phyloP scores from a whole-genome alignment of 2,329 filamentous ascomycete genomes.

The Pleoardoris graminearum region DNA sequence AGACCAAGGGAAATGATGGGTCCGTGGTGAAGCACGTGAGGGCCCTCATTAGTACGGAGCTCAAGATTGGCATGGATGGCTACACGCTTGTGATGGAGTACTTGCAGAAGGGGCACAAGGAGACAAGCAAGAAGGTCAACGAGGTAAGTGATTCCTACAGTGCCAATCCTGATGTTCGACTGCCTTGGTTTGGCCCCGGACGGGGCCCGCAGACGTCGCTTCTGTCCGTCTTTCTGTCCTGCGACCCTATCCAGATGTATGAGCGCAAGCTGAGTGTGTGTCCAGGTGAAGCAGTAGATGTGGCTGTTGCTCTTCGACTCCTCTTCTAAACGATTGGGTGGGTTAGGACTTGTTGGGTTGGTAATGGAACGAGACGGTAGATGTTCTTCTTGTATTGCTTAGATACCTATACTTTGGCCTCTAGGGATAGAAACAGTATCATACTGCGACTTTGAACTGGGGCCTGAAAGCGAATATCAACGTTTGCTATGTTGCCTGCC shows the following conservation, averaged over 20 bases:
- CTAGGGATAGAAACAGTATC: conserved; percentile 5
- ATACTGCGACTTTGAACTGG: too few species aligned
- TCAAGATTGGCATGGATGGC: conserved; percentile 43
- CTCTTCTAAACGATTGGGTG: background rate
- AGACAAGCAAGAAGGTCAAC: conserved; percentile 38
- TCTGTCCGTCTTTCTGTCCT: background rate
- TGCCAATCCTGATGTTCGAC: background rate
- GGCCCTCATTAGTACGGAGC: conserved; percentile 45
- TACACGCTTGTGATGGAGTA: conserved; percentile 36
- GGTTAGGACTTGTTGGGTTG: background rate
- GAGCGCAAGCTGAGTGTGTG: background rate
- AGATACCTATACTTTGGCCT: conserved; percentile 12
- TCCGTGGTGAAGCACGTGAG: conserved; percentile 43
- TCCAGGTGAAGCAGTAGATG: conserved; percentile 4
- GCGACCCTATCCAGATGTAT: background rate
- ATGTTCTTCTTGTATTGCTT: conserved; percentile 9
- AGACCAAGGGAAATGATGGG: conserved; percentile 39
- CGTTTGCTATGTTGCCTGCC: too few species aligned
- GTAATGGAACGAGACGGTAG: background rate
- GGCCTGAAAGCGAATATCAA: too few species aligned
- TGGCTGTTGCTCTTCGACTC: background rate
- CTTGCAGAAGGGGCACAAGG: conserved; percentile 40
- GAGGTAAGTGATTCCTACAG: conserved; percentile 26
- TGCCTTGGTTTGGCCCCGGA: too few species aligned
- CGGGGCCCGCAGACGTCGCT: too few species aligned